Percentiles rank a stretch among this genome's conserved stretches.
These are phyloP conservation scores for Populus hybrid DNA, from an alignment of 441 rosid species.

Conservation along the genomic window DNA sequence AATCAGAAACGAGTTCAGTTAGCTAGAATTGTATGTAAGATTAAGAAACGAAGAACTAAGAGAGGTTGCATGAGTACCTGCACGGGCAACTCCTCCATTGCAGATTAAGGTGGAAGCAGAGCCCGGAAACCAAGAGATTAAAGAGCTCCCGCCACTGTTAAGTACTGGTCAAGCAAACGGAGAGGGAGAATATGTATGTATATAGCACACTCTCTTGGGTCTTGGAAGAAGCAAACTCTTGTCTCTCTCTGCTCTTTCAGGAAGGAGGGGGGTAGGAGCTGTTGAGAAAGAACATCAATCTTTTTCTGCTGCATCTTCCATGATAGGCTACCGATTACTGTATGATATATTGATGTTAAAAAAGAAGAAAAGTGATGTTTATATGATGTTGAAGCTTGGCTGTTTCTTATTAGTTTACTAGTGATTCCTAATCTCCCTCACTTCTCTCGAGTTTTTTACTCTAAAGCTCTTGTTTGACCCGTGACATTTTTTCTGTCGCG, in stretches of 20 bases:
- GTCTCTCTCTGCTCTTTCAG: not conserved
- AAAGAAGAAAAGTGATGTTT: not conserved
- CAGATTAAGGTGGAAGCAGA: not conserved
- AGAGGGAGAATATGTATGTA: not conserved
- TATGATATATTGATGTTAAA: not conserved
- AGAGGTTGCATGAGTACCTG: not conserved
- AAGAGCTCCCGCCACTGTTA: not conserved
- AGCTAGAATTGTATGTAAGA: not conserved
- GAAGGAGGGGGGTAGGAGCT: not conserved
- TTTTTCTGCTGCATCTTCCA: not conserved
- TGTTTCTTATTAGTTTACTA: not conserved
- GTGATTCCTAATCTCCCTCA: not conserved
- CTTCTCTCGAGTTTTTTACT: not conserved
- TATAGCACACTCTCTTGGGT: not conserved
- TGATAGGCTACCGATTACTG: not conserved
- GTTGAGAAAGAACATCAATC: not conserved
- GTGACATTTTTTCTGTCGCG: not conserved
- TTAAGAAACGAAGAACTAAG: not conserved
- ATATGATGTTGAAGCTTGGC: not conserved
- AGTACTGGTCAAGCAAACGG: not conserved
- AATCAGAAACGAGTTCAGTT: not conserved
- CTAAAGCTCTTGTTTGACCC: not conserved
- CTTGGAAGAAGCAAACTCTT: not conserved
- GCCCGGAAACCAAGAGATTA: not conserved
- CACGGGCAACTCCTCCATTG: not conserved